These are phyloP conservation scores for Ambrosia trifida DNA, from an alignment of 129 eudicot genomes.

Conservation along the genomic window DNA sequence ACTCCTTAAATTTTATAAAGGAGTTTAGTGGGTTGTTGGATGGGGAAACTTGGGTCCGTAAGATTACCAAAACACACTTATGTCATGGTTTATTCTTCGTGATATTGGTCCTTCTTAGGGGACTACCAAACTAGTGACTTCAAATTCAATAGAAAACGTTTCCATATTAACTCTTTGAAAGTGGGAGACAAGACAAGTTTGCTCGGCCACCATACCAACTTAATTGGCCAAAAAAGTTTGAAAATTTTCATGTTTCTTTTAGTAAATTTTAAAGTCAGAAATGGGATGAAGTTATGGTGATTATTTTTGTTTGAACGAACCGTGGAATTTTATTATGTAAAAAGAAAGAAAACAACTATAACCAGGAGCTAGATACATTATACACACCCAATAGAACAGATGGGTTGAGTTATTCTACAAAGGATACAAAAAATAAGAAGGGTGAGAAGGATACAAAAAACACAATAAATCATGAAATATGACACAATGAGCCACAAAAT, in stretches of 20 bases:
- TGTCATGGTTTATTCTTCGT: slow-evolving; percentile 9
- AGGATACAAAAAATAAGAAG: no score
- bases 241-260: background rate
- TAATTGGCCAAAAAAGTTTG: background rate
- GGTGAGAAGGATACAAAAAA: no score
- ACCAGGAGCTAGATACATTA: no score
- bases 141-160: slow-evolving; percentile 27
- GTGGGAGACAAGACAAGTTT: slow-evolving; percentile 38
- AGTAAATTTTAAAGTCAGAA: background rate
- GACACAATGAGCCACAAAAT: no score
- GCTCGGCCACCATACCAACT: slow-evolving; percentile 6
- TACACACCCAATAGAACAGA: no score
- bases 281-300: background rate
- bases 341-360: no score
- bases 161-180: slow-evolving; percentile 33
- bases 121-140: slow-evolving; percentile 19
- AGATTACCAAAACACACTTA: slow-evolving; percentile 22
- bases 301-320: background rate
- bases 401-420: no score
- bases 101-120: slow-evolving; percentile 1
- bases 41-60: slow-evolving; percentile 29
- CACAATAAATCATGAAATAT: no score
- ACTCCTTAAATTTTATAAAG: background rate
- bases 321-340: no score
- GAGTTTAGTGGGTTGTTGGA: slow-evolving; percentile 36